Evolutionary conservation across 495 filamentous ascomycete genomes (phyloP), one percentile per base, ranked within the genome.

Genomic region (Penicillium antarcticum): DNA sequence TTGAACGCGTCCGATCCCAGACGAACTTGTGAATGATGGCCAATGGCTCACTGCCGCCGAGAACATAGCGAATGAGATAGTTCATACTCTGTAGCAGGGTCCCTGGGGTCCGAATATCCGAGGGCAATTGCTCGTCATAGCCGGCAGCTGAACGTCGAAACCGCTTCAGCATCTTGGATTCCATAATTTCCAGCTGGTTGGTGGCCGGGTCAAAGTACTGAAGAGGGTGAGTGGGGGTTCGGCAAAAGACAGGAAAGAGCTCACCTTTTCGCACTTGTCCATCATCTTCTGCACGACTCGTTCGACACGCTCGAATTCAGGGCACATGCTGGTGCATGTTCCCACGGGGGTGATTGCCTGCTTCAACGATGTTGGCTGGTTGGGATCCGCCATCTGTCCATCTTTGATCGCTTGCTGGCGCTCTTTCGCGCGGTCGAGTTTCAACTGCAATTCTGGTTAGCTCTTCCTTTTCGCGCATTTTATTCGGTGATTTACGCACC

Each of bases 261-360:
- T 36, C 70, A 81, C 82, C 74, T 80, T 82, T 66, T 86, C 82
- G 48, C 71, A 75, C 46, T 74, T 75, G 61, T 86, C 82, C 31
- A 85, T 77, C 73, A 78, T 80, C 49, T 80, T 78, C 55, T 84
- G 77, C 52, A 87, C 82, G 42, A 95, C 91, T 16, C 92, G 82
- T 29, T 87, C 81, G 12, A 92, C 79, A 33, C 86, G 76, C 70
- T 99, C 95, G 61, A 84, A 96, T 55, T 92, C 86, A 0, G 95
- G 89, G 66, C 95, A 99, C 92, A 96, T 97, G 52, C 89, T 85
- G 55, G 87, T 82, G 61, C 92, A 97, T 46, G 87, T 92, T 9
- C 92, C 94, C 47, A 89, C 85, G 16, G 91, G 92, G 3, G 86
- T 87, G 37, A 97, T 88, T 4, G 94, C 92, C 51, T 96, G 82